These are phyloP conservation scores for Pseudogymnoascus sp. DNA, from an alignment of 2,329 filamentous ascomycete species.

Conservation along the genomic window DNA sequence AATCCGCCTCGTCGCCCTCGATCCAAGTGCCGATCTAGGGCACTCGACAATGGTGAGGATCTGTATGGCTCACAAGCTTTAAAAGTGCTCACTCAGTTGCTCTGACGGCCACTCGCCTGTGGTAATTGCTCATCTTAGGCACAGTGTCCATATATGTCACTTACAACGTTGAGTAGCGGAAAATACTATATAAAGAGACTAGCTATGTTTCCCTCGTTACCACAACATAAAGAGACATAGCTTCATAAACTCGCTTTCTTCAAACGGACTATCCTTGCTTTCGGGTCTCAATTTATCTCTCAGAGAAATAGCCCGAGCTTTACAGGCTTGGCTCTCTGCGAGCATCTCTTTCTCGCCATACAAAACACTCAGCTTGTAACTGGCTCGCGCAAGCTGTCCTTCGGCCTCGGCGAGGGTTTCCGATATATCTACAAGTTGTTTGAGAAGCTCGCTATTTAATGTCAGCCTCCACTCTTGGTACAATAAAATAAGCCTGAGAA, in stretches of 20 bases:
- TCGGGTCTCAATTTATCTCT: constrained; percentile 8
- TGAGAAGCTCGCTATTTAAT: constrained; percentile 8
- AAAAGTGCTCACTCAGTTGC: background rate
- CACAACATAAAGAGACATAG: constrained; percentile 12
- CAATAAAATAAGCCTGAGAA: background rate
- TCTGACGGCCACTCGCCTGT: background rate
- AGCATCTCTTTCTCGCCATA: background rate
- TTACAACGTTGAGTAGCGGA: background rate
- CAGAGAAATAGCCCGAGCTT: background rate
- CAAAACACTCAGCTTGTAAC: constrained; percentile 5
- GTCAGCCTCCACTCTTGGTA: background rate
- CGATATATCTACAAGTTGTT: background rate
- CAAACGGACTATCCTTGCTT: background rate
- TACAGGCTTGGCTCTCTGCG: background rate
- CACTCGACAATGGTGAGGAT: background rate
- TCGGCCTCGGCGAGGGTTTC: background rate
- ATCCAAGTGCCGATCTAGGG: background rate
- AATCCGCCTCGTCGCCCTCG: background rate
- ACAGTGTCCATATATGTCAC: background rate
- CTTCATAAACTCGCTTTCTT: constrained; percentile 9
- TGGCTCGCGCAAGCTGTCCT: constrained; percentile 9
- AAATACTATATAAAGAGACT: background rate
- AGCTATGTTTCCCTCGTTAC: background rate
- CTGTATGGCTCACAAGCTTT: background rate
- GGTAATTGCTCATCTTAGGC: background rate